Evolutionary conservation across 345 rosid genomes (phyloP), one percentile per base, ranked within the genome.

Genomic region (Rhodamnia argentea): DNA sequence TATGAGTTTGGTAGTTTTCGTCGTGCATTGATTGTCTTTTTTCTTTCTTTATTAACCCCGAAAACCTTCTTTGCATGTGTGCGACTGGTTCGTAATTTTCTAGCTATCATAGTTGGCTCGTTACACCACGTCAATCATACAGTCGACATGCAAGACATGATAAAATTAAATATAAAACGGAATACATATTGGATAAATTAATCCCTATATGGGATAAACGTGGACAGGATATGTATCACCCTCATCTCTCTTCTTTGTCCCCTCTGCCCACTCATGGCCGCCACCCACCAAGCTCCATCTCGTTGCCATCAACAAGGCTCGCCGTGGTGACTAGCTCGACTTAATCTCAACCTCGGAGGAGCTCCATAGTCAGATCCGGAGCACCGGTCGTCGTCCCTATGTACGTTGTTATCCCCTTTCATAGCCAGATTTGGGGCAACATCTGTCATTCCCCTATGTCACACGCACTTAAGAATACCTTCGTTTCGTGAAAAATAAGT

Each of bases 121-220:
- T 62, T 15, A 29, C 9, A 1, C 0, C 42, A 60, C 0, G 20
- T 6, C 40, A 27, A 14, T 27, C 18, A 7, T 29, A 20, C 10
- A 15, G 23, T 8, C 1, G 0, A 1, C 44, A 0, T 64, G 3
- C 76, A 64, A 70, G 0, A 32, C 13, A 70, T 1, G 1, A 32
- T 10, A 16, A 70, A 32, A 1, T 29, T 5, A 2, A 16, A 7
- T 15, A 29, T 15, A 2, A 29, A 14, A 62, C n/a, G 12, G 3
- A 1, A 62, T 62, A 29, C 3, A 62, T 15, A 20, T 62, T 0
- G 0, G 3, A 4, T 29, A 29, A 29, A 62, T 62, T 29, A 62
- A 62, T 62, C 12, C 16, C 5, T 62, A 15, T 62, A 15, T 4
- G 5, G 1, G 0, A 62, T 62, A 15, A 62, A 62, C 0, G 75